Evolutionary conservation across 2,329 filamentous ascomycete species (phyloP), one percentile per base, ranked within the genome.

Genomic region (Hymenoscyphus occultus): DNA sequence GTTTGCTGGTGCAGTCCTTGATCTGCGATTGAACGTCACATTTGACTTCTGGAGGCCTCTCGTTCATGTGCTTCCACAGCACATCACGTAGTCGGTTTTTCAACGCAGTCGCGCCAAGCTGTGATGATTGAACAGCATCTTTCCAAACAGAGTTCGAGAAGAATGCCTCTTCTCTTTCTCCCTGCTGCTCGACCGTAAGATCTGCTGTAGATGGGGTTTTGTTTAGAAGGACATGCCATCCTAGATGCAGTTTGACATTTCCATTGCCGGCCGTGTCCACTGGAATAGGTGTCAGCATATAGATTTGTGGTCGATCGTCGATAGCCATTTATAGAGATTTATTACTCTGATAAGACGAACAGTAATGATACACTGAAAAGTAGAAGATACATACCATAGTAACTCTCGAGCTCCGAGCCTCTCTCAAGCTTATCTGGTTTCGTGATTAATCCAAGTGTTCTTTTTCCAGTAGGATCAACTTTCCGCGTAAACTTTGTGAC

Each of bases 191-290:
- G 1, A 73, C 5, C 45, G 75, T 63, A 71, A 69, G 40, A 66
- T 78, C 59, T 65, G 76, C 59, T 64, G 78, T 68, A 67, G 83
- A 70, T 67, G 75, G 77, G 64, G 77, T 71, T 42, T 80, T 65
- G 69, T 83, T 83, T 59, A 76, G 67, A 1, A 79, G 67, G 1
- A 79, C 77, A 71, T 83, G 81, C 81, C 81, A 83, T 2, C 82
- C 82, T 0, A 84, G 74, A 32, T 76, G 74, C 45, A 82, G 75
- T 13, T 70, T 67, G 0, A 78, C 71, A 61, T 80, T 76, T 56
- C 81, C 73, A 51, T 83, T 82, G 28, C 71, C 69, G 1, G 78
- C 73, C 13, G 80, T 74, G 1, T 74, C 61, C 2, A 79, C 66
- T 48, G 2, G n/a, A 48, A 1, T 10, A 22, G 1, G 10, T 10